Evolutionary conservation across 2,329 filamentous ascomycete species (phyloP), one percentile per base, ranked within the genome.

Genomic region (Mollisia scopiformis): DNA sequence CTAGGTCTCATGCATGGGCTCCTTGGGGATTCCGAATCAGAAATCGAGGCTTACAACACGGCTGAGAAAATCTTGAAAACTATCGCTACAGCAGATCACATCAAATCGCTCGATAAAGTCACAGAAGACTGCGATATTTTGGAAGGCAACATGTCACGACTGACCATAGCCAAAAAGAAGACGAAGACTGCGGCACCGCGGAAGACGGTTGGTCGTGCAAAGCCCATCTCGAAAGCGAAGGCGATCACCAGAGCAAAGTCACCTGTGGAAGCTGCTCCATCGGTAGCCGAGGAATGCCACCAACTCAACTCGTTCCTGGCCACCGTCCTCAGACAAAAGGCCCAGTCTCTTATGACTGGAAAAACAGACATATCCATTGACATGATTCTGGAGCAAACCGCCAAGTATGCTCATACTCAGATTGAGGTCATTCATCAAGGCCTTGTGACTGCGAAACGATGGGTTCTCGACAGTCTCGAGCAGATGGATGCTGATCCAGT

Each of bases 401-500:
- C 74, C 80, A 57, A 77, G 78, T 51, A 81, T 76, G 59, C 75
- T 69, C 67, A 80, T 65, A 69, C 76, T 59, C 72, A 75, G 74
- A 59, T 76, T 67, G 72, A 83, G 67, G 65, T 79, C 21, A 74
- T 79, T 23, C 67, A 78, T 39, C 76, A 86, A 59, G 84, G 87
- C 39, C 81, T 91, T 57, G 81, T 86, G 11, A 85, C 85, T 59
- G 91, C 90, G 21, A 86, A 86, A 57, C 86, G 89, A 49, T 83
- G 90, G 46, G 80, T 92, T 62, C 82, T 86, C 16, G 84, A 89
- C 73, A 90, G 88, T 63, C 81, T 90, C 69, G 85, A 89, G 50
- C 83, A 89, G 69, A 91, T 97, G 79, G 84, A 88, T 13, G 83
- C 84, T 4, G 91, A 97, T 74, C 88, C 93, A 2, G 89, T 95